Base-by-base conservation (phyloP, 805 yeast species). In the Brettanomyces naardenensis region DNA sequence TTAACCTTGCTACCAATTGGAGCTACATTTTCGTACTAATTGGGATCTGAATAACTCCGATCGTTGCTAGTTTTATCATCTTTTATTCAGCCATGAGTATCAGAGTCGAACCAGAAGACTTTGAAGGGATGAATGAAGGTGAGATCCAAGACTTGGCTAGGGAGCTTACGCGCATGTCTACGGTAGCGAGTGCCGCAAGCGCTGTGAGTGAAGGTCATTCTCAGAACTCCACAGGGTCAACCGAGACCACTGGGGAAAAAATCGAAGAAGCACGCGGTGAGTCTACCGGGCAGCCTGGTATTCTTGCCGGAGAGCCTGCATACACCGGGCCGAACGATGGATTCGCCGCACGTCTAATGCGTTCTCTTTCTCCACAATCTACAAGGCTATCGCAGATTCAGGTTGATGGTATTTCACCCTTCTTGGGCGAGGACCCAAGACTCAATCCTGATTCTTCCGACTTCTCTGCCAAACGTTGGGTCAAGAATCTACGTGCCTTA, bases 381-480 rank as follows among this genome's bases (percentile, higher is more conserved):
- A 35, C 38, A 10, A 17, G 38, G 11, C 33, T 35, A 11, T 35
- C 38, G 6, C 38, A 35, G 28, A 35, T 35, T 19, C 20, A 21
- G 5, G 38, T 35, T 11, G 33, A 35, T 18, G 38, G 38, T 13
- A 25, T 28, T 9, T 35, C 38, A 2, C 33, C 38, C 9, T 35
- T 35, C 20, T 5, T 6, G 5, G 35, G 32, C 4, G 35, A 36
- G 6, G 36, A 37, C 21, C 38, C 41, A 13, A 28, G 58, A 23
- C 60, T 78, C 44, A 73, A 78, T 49, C 86, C 86, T 1, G 65
- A 68, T 22, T 61, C 67, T 36, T 75, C 68, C 5, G 50, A 66
- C 5, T 78, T 78, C 53, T 64, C 68, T 46, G 65, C 80, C 39
- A 69, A 66, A 46, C 66, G 65, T 31, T 78, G 86, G 86, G 73